Percentiles rank a stretch among this genome's conserved stretches.
Evolutionary conservation across 257 asterid species (phyloP).

Genomic region (Penstemon eatonii): DNA sequence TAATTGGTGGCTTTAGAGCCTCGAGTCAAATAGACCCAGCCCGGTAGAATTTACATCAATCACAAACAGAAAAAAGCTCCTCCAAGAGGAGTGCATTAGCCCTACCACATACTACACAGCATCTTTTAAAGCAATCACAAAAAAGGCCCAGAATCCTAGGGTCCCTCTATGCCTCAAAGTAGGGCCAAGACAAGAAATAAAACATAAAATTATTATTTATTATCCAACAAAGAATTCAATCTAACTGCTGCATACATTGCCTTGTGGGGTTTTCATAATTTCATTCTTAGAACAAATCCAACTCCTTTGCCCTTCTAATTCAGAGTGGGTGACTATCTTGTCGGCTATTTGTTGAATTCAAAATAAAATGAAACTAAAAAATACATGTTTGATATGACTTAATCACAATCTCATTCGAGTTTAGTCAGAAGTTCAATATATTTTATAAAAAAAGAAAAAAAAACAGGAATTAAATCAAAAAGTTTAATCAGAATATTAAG

Average conservation of each 20-base stretch:
- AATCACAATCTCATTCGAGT: conserved; percentile 31
- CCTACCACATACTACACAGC: conserved; percentile 39
- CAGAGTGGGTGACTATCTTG: conserved; percentile 29
- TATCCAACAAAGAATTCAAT: conserved; percentile 35
- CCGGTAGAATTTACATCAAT: conserved; percentile 6
- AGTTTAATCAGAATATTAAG: conserved; percentile 20
- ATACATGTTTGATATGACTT: not conserved
- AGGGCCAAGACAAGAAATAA: conserved; percentile 32
- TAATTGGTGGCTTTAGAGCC: not conserved
- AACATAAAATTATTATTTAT: not conserved
- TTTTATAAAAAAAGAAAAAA: too few relatives aligned
- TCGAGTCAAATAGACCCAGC: not conserved
- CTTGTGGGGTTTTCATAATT: conserved; percentile 27
- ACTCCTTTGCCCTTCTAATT: conserved; percentile 18
- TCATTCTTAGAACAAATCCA: conserved; percentile 32
- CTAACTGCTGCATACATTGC: conserved; percentile 35
- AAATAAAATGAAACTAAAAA: too few relatives aligned
- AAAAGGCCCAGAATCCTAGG: conserved; percentile 46
- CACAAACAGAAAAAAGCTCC: conserved; percentile 27
- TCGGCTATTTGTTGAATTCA: conserved; percentile 23
- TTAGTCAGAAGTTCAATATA: not conserved
- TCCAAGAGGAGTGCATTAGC: conserved; percentile 20
- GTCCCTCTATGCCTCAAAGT: conserved; percentile 32
- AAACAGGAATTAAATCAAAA: not conserved
- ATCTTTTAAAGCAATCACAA: conserved; percentile 36